Conservation (phyloP, 768 basidiomycete species). For the Coprinopsis sp. region DNA sequence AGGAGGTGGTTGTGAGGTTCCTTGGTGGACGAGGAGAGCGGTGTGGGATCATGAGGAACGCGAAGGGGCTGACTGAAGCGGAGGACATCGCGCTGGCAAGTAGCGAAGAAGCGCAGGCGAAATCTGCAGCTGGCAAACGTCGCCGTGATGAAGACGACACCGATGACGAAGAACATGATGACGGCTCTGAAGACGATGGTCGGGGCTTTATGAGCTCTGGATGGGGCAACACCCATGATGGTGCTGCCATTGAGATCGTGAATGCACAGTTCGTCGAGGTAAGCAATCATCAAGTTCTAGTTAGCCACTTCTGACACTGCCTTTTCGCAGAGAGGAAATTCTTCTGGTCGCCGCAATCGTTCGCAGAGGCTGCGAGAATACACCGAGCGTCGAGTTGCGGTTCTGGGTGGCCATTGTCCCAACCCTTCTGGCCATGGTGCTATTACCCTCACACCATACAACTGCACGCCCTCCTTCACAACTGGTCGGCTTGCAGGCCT, state of each 20-base stretch:
- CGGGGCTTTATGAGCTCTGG: slow-evolving; percentile 58
- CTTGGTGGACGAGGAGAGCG: slow-evolving; percentile 42
- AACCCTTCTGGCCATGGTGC: neutral
- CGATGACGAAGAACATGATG: slow-evolving; percentile 24
- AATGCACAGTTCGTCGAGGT: slow-evolving; percentile 63
- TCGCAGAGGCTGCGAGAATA: slow-evolving; percentile 67
- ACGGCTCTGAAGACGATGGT: slow-evolving; percentile 50
- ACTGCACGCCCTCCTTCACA: slow-evolving; percentile 12
- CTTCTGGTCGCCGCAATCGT: slow-evolving; percentile 57
- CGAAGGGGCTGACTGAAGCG: slow-evolving; percentile 16
- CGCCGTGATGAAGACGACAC: slow-evolving; percentile 22
- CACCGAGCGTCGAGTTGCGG: slow-evolving; percentile 48
- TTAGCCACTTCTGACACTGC: neutral
- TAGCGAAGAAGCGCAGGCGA: slow-evolving; percentile 6
- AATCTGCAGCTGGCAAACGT: neutral
- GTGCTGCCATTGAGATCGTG: slow-evolving; percentile 69
- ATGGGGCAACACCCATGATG: slow-evolving; percentile 79
- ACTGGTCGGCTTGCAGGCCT: slow-evolving; percentile 34
- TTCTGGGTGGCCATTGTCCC: slow-evolving; percentile 29
- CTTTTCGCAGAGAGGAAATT: slow-evolving; percentile 42
- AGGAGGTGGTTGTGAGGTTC: slow-evolving; percentile 44
- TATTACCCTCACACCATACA: slow-evolving; percentile 2
- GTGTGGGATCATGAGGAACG: slow-evolving; percentile 26
- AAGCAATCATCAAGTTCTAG: slow-evolving; percentile 18
- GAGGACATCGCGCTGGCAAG: slow-evolving; percentile 18